Percentiles rank a stretch among this genome's conserved stretches.
These are phyloP conservation scores for Alternaria panax DNA, from an alignment of 2,329 filamentous ascomycete species.

Conservation along the genomic window DNA sequence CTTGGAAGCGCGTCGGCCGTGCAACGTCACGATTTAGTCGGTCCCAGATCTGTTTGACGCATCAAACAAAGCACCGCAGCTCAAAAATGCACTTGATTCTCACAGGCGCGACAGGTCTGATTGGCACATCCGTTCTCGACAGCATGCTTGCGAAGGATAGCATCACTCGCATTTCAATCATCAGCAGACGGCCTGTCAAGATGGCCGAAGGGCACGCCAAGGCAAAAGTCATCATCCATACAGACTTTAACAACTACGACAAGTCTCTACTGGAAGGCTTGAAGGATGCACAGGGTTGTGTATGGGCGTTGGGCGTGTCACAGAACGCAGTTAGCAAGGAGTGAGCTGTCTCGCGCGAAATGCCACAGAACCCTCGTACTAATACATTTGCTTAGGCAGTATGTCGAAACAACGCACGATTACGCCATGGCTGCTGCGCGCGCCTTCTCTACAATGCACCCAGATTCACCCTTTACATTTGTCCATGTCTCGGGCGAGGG, in stretches of 20 bases:
- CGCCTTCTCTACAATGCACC: conserved; percentile 62
- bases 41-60: conserved; percentile 7
- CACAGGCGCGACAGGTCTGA: conserved; percentile 54
- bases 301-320: conserved; percentile 77
- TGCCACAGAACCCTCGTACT: background rate
- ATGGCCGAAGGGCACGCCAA: conserved; percentile 68
- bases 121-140: conserved; percentile 51
- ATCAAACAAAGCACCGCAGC: background rate
- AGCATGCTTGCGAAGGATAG: conserved; percentile 51
- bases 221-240: conserved; percentile 71
- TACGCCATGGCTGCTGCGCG: conserved; percentile 70
- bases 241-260: conserved; percentile 70
- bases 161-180: conserved; percentile 71
- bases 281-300: conserved; percentile 69
- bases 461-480: conserved; percentile 68
- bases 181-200: conserved; percentile 69
- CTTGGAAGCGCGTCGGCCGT: conserved; percentile 4
- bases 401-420: conserved; percentile 71
- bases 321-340: conserved; percentile 66
- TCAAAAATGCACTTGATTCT: conserved; percentile 53
- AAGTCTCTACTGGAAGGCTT: conserved; percentile 65
- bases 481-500: conserved; percentile 73
- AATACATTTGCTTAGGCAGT: conserved; percentile 56
- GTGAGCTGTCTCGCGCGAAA: conserved; percentile 48
- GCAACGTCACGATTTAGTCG: conserved; percentile 6